phyloP scores from a whole-genome alignment of 345 rosid genomes.

The Eucalyptus polyanthemos region DNA sequence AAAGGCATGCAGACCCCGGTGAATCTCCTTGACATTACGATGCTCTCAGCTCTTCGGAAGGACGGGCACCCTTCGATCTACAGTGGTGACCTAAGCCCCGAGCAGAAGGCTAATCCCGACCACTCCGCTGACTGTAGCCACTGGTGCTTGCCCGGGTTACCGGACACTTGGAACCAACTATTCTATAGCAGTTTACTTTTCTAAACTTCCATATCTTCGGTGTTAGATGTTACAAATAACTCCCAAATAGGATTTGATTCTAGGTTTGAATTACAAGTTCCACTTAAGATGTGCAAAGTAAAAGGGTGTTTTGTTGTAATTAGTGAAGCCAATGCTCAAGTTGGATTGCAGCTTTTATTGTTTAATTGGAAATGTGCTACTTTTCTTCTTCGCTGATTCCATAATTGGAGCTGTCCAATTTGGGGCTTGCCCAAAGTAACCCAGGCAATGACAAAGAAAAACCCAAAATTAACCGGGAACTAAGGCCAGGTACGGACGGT shows the following conservation, averaged over 20 bases:
- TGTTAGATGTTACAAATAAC: not conserved
- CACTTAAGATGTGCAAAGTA: not conserved
- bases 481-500: not conserved
- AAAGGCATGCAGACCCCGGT: conserved; percentile 33
- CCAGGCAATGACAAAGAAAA: not conserved
- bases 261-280: not conserved
- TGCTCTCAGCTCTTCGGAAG: conserved; percentile 71
- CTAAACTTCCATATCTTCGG: not conserved
- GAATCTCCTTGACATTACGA: conserved; percentile 57
- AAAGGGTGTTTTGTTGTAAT: not conserved
- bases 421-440: not conserved
- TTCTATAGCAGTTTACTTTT: conserved; percentile 39
- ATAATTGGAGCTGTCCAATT: not conserved
- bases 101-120: conserved; percentile 46
- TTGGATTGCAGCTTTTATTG: not conserved
- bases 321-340: not conserved
- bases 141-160: conserved; percentile 97
- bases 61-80: conserved; percentile 90
- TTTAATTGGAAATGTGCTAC: not conserved
- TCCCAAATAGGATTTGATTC: not conserved
- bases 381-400: not conserved
- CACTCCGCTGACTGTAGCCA: conserved; percentile 92
- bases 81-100: conserved; percentile 56
- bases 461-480: not conserved
- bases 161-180: conserved; percentile 88